Evolutionary conservation across 192 early-diverging fungal species (phyloP).

Genomic region (Podochytrium sp.): DNA sequence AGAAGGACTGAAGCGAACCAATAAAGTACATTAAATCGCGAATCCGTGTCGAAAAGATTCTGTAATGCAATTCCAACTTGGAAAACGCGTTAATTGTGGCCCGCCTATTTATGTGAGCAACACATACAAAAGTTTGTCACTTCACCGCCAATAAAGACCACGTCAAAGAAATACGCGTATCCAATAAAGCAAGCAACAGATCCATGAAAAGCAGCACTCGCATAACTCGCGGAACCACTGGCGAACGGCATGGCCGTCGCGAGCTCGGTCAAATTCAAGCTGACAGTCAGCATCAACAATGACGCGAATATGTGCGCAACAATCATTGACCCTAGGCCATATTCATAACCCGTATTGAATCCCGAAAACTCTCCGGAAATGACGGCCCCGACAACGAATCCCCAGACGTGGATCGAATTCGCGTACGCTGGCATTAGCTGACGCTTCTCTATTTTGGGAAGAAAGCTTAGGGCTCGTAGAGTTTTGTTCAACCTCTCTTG

Average conservation of each 20-base stretch:
- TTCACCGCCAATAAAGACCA: conserved; percentile 11
- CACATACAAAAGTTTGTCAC: conserved; percentile 12
- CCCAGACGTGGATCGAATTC: conserved; percentile 21
- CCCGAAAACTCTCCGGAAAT: conserved; percentile 35
- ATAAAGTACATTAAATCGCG: not conserved
- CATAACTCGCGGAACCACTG: conserved; percentile 16
- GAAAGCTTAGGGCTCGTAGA: too few relatives aligned
- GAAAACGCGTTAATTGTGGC: not conserved
- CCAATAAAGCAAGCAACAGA: conserved; percentile 21
- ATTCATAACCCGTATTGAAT: conserved; percentile 21
- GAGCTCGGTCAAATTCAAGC: conserved; percentile 19
- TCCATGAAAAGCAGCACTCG: conserved; percentile 18
- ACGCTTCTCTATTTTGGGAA: not conserved
- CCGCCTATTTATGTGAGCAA: too few relatives aligned
- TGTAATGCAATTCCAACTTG: conserved; percentile 2
- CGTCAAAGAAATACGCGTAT: conserved; percentile 24
- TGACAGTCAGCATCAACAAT: conserved; percentile 1
- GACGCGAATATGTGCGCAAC: conserved; percentile 7
- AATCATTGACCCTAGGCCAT: conserved; percentile 35
- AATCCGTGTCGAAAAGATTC: not conserved
- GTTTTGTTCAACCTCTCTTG: too few relatives aligned
- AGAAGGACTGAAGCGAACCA: not conserved
- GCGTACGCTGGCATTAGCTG: conserved; percentile 2
- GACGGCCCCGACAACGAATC: conserved; percentile 18
- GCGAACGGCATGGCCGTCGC: conserved; percentile 25